Evolutionary conservation across 345 rosid species (phyloP).

Genomic region (Kandelia obovata): DNA sequence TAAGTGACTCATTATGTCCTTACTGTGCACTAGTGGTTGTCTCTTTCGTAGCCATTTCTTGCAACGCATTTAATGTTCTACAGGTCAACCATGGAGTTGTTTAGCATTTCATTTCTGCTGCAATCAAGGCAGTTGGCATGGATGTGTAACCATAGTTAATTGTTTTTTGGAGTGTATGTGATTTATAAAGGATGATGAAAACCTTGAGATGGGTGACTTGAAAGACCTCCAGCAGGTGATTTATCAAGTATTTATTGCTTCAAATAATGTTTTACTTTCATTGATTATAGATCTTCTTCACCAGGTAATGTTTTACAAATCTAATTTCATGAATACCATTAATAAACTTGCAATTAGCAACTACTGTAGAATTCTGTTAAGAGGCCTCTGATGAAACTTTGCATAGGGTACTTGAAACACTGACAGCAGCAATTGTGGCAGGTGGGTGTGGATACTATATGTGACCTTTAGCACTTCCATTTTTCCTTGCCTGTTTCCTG

Average conservation of each 20-base stretch:
- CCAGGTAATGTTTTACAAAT: constrained; percentile 43
- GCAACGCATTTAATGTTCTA: constrained; percentile 17
- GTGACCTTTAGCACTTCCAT: background rate
- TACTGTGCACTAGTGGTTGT: constrained; percentile 13
- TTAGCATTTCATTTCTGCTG: constrained; percentile 66
- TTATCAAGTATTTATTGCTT: constrained; percentile 48
- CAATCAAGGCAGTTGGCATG: constrained; percentile 63
- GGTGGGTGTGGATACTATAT: constrained; percentile 37
- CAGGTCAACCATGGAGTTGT: constrained; percentile 69
- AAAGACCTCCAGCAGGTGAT: constrained; percentile 80
- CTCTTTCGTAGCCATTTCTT: constrained; percentile 7
- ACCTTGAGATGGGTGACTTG: constrained; percentile 22
- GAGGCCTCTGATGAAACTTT: constrained; percentile 89
- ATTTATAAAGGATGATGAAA: constrained; percentile 10
- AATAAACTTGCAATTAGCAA: constrained; percentile 15
- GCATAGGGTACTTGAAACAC: constrained; percentile 82
- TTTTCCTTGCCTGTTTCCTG: constrained; percentile 7
- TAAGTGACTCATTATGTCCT: constrained; percentile 32
- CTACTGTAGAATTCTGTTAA: constrained; percentile 21
- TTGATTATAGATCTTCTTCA: constrained; percentile 76
- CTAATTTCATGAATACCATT: constrained; percentile 2
- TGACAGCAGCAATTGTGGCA: constrained; percentile 68
- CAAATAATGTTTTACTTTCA: constrained; percentile 65
- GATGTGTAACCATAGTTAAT: constrained; percentile 53
- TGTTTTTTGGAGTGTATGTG: constrained; percentile 8